Evolutionary conservation across 169 alveolate species (phyloP), one percentile per base, ranked within the genome.

Genomic region (Plasmodium vivax): DNA sequence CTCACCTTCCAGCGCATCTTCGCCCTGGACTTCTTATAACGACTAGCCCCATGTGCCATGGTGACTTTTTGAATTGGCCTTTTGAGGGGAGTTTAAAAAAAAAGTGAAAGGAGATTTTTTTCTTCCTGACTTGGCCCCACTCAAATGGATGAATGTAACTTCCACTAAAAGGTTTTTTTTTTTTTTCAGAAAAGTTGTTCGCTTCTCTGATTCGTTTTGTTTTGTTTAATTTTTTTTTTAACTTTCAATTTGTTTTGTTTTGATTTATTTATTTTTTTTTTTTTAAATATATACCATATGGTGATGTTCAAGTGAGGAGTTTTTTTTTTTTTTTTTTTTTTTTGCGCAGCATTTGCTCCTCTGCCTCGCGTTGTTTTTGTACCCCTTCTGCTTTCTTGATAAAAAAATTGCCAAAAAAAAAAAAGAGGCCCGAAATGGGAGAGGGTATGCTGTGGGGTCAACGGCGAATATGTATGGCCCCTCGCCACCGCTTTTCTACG

Each of bases 41-140:
- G 95, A 83, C 99, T 98, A 47, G 99, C 99, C 56, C 99, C 99
- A 97, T 98, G 99, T 38, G 98, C 98, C 99, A 98, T 98, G 91
- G 96, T 97, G 77, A 62, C 77, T 62, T 62, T 62, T 62, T 62
- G 12, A 23, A 27, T 27, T 62, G 77, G 38, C 77, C 77, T 27
- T 19, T 62, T 62, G 30, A n/a, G 36, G 36, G 36, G 14, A 62
- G 7, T 62, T 19, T 6, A 27, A 62, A 27, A 19, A 62, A n/a
- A 62, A 62, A 47, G 2, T 47, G 54, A 45, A 45, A 47, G 14
- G 58, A 47, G n/a, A 12, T 47, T 47, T 45, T 45, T 10, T 45
- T 2, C 58, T 47, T 47, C 58, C 58, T 47, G n/a, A 47, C 19
- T 47, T 47, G 58, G 19, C 19, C 58, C 58, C 14, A 47, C 58